Conservation (phyloP, 2,329 filamentous ascomycete genomes). For the Myriangium duriaei region DNA sequence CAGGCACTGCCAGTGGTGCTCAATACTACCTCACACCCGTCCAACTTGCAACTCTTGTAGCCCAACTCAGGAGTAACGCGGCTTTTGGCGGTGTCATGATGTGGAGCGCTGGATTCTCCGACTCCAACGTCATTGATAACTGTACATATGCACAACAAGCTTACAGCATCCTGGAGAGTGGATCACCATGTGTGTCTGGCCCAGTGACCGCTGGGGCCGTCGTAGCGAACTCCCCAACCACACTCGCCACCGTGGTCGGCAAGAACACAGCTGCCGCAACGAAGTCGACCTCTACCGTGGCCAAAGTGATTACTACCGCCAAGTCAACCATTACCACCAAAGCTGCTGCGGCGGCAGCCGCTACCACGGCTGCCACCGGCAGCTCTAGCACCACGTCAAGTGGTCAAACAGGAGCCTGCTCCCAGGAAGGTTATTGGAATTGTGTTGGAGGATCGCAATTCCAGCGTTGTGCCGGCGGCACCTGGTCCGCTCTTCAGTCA, state of each 20-base stretch:
- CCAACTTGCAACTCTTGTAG: conserved; percentile 10
- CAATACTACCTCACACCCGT: conserved; percentile 13
- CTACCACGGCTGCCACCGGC: not conserved
- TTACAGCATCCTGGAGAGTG: not conserved
- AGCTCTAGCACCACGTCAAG: not conserved
- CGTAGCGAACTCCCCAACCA: not conserved
- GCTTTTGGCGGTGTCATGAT: conserved; percentile 48
- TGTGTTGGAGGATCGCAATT: not conserved
- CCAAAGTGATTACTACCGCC: not conserved
- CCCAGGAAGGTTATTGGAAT: not conserved
- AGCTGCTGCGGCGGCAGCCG: too few relatives aligned
- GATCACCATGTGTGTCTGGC: not conserved
- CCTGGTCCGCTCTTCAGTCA: not conserved
- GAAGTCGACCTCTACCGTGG: not conserved
- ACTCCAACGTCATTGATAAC: not conserved
- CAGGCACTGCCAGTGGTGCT: conserved; percentile 12
- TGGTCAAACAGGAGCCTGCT: not conserved
- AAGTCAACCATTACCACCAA: not conserved
- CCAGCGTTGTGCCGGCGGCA: not conserved
- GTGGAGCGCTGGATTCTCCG: conserved; percentile 34
- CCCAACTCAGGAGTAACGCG: conserved; percentile 35
- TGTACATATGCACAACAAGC: not conserved
- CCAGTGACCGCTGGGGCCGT: not conserved
- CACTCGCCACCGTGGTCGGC: not conserved
- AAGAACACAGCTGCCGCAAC: not conserved